Conservation (phyloP, 2,329 filamentous ascomycete species). For the Drechslerella dactyloides region DNA sequence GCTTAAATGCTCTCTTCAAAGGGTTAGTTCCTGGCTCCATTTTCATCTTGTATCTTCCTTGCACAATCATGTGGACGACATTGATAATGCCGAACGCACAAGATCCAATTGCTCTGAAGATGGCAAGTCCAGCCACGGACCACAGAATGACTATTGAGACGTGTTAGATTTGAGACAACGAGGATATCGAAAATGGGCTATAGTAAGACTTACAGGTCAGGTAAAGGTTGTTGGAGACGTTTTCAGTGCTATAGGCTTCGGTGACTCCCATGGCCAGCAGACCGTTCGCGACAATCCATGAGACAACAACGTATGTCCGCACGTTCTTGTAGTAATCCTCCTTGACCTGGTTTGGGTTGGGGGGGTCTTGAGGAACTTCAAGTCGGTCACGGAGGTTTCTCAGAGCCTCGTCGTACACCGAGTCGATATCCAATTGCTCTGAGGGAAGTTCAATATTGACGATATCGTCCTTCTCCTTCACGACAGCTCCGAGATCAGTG, state of each 20-base stretch:
- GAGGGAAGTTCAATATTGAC: conserved; percentile 97
- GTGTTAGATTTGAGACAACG: conserved; percentile 4
- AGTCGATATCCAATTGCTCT: conserved; percentile 97
- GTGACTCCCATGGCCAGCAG: conserved; percentile 91
- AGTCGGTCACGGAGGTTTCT: conserved; percentile 93
- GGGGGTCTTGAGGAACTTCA: conserved; percentile 70
- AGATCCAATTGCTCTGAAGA: conserved; percentile 85
- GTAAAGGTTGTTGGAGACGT: conserved; percentile 84
- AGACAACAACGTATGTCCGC: conserved; percentile 94
- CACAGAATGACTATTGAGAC: conserved; percentile 73
- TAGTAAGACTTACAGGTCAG: conserved; percentile 65
- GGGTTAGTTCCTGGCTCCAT: conserved; percentile 47
- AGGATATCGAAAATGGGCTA: neutral
- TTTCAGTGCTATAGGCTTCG: conserved; percentile 77
- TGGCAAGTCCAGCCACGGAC: conserved; percentile 81
- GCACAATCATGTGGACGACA: conserved; percentile 80
- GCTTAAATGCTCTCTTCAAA: conserved; percentile 23
- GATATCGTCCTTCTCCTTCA: conserved; percentile 72
- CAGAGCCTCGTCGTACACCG: conserved; percentile 93
- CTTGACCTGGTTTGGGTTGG: conserved; percentile 81
- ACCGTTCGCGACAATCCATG: conserved; percentile 91
- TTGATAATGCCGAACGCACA: conserved; percentile 84
- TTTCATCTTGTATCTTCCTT: conserved; percentile 74
- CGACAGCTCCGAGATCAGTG: conserved; percentile 87
- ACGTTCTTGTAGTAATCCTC: conserved; percentile 99